Conservation (phyloP, 164 flowering plant species). For the Stephania japonica region DNA sequence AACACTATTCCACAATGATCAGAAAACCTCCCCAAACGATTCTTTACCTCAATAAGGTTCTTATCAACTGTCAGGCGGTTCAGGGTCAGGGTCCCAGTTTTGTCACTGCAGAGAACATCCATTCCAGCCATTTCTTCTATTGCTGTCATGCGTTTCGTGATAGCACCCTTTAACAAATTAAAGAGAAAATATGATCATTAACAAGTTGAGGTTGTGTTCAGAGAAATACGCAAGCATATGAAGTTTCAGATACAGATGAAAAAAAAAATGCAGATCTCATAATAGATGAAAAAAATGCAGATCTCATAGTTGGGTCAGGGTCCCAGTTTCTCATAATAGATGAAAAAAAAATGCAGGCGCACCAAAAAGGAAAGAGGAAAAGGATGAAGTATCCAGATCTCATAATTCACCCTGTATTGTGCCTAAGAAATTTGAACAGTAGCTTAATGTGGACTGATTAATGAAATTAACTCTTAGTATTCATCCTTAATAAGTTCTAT, state of each 20-base stretch:
- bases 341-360: not conserved
- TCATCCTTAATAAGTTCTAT: not conserved
- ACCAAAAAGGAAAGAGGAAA: not conserved
- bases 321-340: not conserved
- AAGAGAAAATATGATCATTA: not conserved
- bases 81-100: slow-evolving; percentile 86
- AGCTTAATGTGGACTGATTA: not conserved
- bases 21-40: not conserved
- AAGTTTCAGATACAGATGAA: not conserved
- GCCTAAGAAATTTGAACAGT: not conserved
- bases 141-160: slow-evolving; percentile 88
- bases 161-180: slow-evolving; percentile 55
- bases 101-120: slow-evolving; percentile 92
- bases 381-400: not conserved
- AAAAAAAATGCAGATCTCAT: not conserved
- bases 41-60: slow-evolving; percentile 65
- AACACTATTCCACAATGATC: not conserved
- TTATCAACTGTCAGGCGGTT: slow-evolving; percentile 78
- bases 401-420: not conserved
- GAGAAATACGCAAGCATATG: not conserved
- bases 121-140: slow-evolving; percentile 93
- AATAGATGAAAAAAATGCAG: not conserved
- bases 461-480: too few relatives aligned
- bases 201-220: not conserved
- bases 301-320: too few relatives aligned